Base-by-base conservation (phyloP, 2,329 filamentous ascomycete species). In the Trichoderma sp. region DNA sequence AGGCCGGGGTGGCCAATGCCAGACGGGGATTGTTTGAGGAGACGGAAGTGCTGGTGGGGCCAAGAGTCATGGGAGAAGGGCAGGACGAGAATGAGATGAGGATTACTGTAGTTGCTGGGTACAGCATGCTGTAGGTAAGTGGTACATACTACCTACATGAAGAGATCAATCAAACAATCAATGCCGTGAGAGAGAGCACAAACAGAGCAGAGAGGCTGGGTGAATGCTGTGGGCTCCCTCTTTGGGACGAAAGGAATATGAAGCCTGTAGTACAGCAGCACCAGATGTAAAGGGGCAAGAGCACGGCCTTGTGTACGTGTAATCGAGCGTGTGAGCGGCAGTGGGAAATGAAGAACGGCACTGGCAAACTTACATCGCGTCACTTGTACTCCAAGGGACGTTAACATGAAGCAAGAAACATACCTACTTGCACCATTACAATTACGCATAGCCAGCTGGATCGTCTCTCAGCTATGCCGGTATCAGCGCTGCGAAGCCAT, bases 281-380 rank as follows among this genome's bases (percentile, higher is more conserved):
- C 32, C 32, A 34, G 63, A 58, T 28, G 39, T 3, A 10, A 43
- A 58, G 37, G 37, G 26, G 55, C 5, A 34, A 52, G 30, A 56
- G 37, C 37, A 18, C 18, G 43, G 43, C 46, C 59, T 24, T 54
- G 24, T 28, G 26, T 16, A 28, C 14, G n/a, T 26, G 26, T 28
- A 28, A 52, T 28, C 52, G 46, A 54, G 59, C 46, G 59, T 63
- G 26, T 63, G 59, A 63, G 59, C 46, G 59, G 46, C 46, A 39
- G 61, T 16, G 63, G 63, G 63, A 66, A 58, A 66, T 66, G 63
- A 66, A 56, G 37, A 46, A 26, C 43, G 63, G 51, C 37, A 28
- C 37, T 28, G n/a, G 39, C 34, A 34, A 34, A 37, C 18, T 46
- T 59, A 28, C 5, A 46, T 30, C 18, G 28, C 24, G 28, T 24